phyloP scores from a whole-genome alignment of 2,329 filamentous ascomycete species.

The Penicillium sp. region DNA sequence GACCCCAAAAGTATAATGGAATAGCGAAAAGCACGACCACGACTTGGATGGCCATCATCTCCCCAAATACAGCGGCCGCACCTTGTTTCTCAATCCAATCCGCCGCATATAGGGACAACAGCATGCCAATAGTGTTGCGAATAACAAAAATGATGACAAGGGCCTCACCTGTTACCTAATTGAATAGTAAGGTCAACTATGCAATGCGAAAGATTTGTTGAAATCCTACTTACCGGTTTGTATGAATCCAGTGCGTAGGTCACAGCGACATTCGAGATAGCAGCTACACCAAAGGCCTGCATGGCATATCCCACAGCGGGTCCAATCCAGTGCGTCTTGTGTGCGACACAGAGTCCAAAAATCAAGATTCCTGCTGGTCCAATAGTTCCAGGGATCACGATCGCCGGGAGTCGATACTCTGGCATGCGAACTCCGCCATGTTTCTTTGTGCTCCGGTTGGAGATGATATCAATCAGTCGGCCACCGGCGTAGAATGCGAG shows the following conservation, averaged over 20 bases:
- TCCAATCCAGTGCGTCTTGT: constrained; percentile 26
- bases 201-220: not conserved
- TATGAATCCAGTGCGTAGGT: constrained; percentile 29
- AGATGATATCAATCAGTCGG: constrained; percentile 29
- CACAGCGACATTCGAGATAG: constrained; percentile 29
- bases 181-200: not conserved
- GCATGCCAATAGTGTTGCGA: constrained; percentile 29
- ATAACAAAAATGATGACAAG: constrained; percentile 30
- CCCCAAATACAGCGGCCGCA: constrained; percentile 22
- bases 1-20: constrained; percentile 24
- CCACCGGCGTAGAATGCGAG: constrained; percentile 30
- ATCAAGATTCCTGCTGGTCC: constrained; percentile 26
- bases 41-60: constrained; percentile 27
- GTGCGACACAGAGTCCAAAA: constrained; percentile 25
- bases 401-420: constrained; percentile 29
- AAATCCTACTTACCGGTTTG: constrained; percentile 17
- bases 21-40: constrained; percentile 21
- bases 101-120: constrained; percentile 25
- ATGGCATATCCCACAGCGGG: constrained; percentile 27
- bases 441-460: constrained; percentile 23
- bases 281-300: constrained; percentile 28
- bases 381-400: constrained; percentile 25
- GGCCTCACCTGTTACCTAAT: constrained; percentile 25
- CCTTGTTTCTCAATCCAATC: constrained; percentile 27
- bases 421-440: constrained; percentile 23